phyloP scores from a whole-genome alignment of 1,284 basidiomycete genomes.

The Apiotrichum montevideense region DNA sequence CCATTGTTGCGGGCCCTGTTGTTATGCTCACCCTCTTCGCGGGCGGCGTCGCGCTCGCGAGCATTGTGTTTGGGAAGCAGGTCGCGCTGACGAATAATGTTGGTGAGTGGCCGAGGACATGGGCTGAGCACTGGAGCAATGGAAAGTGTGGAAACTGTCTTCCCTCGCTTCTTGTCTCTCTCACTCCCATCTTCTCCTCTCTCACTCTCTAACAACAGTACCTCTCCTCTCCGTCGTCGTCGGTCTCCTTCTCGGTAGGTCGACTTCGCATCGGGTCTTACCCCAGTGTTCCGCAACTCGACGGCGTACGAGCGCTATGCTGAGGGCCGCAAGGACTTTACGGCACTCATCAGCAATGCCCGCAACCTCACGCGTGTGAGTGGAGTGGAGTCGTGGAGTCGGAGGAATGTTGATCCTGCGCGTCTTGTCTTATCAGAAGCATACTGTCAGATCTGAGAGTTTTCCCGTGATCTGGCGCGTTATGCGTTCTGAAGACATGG shows the following conservation, averaged over 20 bases:
- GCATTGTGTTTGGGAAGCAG: constrained; percentile 33
- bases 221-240: constrained; percentile 85
- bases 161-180: too few species aligned
- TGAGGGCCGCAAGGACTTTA: constrained; percentile 71
- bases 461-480: too few species aligned
- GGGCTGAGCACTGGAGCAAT: too few species aligned
- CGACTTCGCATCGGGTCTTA: neutral
- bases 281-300: constrained; percentile 55
- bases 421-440: too few species aligned
- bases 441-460: too few species aligned
- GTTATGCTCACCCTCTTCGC: constrained; percentile 74
- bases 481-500: too few species aligned
- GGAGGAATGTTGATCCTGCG: too few species aligned
- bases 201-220: constrained; percentile 42
- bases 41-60: constrained; percentile 37
- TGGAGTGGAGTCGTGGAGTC: neutral
- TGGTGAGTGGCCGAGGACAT: constrained; percentile 23
- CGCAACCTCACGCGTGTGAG: constrained; percentile 55
- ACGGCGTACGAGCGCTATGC: constrained; percentile 45
- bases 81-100: constrained; percentile 44
- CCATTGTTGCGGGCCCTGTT: constrained; percentile 57
- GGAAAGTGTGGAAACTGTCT: too few species aligned
- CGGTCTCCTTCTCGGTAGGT: constrained; percentile 46
- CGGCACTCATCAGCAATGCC: constrained; percentile 48
- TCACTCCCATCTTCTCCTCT: too few species aligned